phyloP scores from a whole-genome alignment of 1,139 yeast species.

The Hemisphaericaspora xylofermentans region DNA sequence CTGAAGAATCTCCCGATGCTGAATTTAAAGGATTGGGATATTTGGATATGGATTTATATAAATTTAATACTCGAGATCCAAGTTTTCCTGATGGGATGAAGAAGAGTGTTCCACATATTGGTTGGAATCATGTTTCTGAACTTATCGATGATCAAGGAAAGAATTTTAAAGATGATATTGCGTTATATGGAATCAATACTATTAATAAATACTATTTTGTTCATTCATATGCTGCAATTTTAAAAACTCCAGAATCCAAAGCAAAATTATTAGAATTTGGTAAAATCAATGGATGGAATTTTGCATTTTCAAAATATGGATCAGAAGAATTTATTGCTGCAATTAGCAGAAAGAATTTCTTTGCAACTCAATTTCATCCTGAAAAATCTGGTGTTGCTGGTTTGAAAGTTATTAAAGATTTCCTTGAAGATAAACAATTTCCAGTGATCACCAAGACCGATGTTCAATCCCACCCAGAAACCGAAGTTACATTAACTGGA shows the following conservation, averaged over 20 bases:
- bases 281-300: slow-evolving; percentile 65
- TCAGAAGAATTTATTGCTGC: slow-evolving; percentile 85
- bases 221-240: slow-evolving; percentile 83
- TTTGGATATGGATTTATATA: slow-evolving; percentile 51
- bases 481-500: slow-evolving; percentile 61
- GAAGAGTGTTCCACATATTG: slow-evolving; percentile 93
- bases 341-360: slow-evolving; percentile 66
- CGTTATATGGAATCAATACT: slow-evolving; percentile 64
- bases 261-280: slow-evolving; percentile 27
- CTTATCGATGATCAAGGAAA: slow-evolving; percentile 17
- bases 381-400: slow-evolving; percentile 96
- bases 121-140: slow-evolving; percentile 67
- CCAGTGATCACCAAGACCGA: slow-evolving; percentile 21
- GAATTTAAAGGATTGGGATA: slow-evolving; percentile 53
- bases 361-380: slow-evolving; percentile 97
- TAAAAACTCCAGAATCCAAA: slow-evolving; percentile 34
- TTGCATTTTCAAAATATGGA: slow-evolving; percentile 74
- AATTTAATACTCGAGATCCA: slow-evolving; percentile 54
- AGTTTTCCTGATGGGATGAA: slow-evolving; percentile 19
- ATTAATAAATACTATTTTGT: slow-evolving; percentile 83
- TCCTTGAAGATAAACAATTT: slow-evolving; percentile 53
- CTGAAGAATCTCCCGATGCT: slow-evolving; percentile 67
- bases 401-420: slow-evolving; percentile 66
- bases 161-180: slow-evolving; percentile 16
- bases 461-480: slow-evolving; percentile 18